Conservation (phyloP, 2,329 filamentous ascomycete genomes). For the Myriosclerotinia duriaeana region DNA sequence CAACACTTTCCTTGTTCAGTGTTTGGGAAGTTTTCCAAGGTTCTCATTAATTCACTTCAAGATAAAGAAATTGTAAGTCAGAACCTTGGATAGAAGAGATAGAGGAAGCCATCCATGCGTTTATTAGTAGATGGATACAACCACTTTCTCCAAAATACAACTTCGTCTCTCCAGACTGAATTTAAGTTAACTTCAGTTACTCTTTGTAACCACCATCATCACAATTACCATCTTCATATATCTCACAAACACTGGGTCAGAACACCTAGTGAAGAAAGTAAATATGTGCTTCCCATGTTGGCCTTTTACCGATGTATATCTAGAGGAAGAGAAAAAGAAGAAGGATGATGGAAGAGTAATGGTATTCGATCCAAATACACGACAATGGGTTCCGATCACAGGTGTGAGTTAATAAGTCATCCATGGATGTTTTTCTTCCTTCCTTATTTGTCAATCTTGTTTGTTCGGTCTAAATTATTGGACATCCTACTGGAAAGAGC, state of each 20-base stretch:
- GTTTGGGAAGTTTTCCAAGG: not conserved
- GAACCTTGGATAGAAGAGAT: no score
- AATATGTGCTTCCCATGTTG: slow-evolving; percentile 35
- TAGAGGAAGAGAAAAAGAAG: slow-evolving; percentile 31
- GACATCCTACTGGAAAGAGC: not conserved
- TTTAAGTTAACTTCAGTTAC: no score
- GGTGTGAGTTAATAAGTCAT: slow-evolving; percentile 23
- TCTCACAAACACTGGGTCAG: not conserved
- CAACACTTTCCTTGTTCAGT: not conserved
- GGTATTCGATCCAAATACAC: slow-evolving; percentile 30
- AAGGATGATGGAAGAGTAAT: slow-evolving; percentile 23
- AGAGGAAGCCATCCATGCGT: no score
- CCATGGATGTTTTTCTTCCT: not conserved
- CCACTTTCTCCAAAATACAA: not conserved
- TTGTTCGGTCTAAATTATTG: not conserved
- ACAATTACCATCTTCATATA: not conserved
- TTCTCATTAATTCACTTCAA: not conserved
- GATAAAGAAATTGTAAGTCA: not conserved
- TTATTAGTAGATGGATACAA: no score
- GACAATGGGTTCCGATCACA: slow-evolving; percentile 27
- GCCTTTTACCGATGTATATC: slow-evolving; percentile 31
- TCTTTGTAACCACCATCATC: not conserved
- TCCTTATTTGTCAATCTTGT: not conserved
- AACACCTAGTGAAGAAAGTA: not conserved
- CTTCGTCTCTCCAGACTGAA: not conserved